phyloP scores from a whole-genome alignment of 2,329 filamentous ascomycete genomes.

The Colletotrichum simmondsii region DNA sequence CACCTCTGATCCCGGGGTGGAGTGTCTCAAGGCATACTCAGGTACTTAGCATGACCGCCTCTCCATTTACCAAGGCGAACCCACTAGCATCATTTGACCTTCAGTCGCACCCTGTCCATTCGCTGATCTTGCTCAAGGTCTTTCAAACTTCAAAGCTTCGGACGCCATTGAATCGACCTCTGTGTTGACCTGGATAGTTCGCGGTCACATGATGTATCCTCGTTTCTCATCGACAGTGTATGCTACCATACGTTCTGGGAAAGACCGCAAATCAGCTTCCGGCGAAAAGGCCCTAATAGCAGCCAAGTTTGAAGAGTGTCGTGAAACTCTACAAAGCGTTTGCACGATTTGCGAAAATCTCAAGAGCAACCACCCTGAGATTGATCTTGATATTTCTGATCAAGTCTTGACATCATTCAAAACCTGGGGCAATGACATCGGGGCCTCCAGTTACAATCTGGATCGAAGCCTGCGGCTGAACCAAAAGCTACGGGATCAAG shows the following conservation, averaged over 20 bases:
- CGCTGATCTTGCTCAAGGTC: not conserved
- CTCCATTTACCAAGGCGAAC: not conserved
- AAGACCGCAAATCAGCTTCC: not conserved
- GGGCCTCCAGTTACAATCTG: not conserved
- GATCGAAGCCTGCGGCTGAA: slow-evolving; percentile 14
- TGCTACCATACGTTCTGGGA: not conserved
- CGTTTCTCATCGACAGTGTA: not conserved
- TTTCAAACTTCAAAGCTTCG: not conserved
- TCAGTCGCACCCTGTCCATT: not conserved
- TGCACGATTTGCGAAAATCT: not conserved
- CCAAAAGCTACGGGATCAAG: not conserved
- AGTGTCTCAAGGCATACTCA: not conserved
- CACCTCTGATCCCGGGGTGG: not conserved
- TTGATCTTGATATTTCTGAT: not conserved
- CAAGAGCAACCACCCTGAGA: not conserved
- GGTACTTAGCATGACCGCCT: not conserved
- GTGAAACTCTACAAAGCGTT: not conserved
- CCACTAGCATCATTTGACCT: not conserved
- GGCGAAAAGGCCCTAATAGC: slow-evolving; percentile 1
- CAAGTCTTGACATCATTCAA: not conserved
- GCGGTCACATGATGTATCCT: not conserved
- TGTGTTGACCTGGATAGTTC: not conserved
- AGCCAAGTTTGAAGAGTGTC: slow-evolving; percentile 15
- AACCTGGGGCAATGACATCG: slow-evolving; percentile 12
- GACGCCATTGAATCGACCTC: not conserved